phyloP scores from a whole-genome alignment of 2,329 filamentous ascomycete genomes.

The Passalora sequoiae region DNA sequence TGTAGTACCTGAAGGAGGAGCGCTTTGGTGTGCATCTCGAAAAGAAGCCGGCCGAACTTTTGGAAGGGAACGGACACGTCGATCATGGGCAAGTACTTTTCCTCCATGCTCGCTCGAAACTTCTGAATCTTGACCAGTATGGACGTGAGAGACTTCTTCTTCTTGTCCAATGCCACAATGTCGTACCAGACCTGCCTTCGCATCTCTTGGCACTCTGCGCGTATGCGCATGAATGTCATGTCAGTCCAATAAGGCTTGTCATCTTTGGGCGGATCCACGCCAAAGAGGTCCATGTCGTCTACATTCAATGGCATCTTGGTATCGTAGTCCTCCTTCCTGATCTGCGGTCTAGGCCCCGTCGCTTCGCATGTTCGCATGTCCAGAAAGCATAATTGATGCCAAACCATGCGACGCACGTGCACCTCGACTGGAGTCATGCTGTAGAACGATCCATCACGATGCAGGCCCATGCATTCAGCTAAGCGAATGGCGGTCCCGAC shows the following conservation, averaged over 20 bases:
- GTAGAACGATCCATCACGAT: slow-evolving; percentile 65
- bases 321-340: slow-evolving; percentile 69
- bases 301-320: slow-evolving; percentile 67
- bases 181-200: slow-evolving; percentile 66
- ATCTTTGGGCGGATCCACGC: slow-evolving; percentile 36
- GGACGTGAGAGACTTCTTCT: slow-evolving; percentile 57
- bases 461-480: slow-evolving; percentile 72
- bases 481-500: slow-evolving; percentile 67
- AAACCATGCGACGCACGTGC: slow-evolving; percentile 65
- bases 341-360: slow-evolving; percentile 65
- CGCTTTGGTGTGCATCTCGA: slow-evolving; percentile 59
- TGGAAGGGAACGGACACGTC: slow-evolving; percentile 58
- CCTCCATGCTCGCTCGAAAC: slow-evolving; percentile 60
- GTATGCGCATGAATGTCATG: slow-evolving; percentile 61
- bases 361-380: slow-evolving; percentile 70
- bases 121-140: slow-evolving; percentile 64
- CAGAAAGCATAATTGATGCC: slow-evolving; percentile 73
- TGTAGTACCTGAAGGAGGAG: slow-evolving; percentile 64
- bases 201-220: slow-evolving; percentile 70
- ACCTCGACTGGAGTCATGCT: slow-evolving; percentile 62
- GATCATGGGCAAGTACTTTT: slow-evolving; percentile 61
- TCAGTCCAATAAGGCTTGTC: slow-evolving; percentile 59
- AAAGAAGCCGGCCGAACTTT: slow-evolving; percentile 58
- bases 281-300: slow-evolving; percentile 58
- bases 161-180: slow-evolving; percentile 58